Base-by-base conservation (phyloP, 192 early-diverging fungal species). In the Dissophora ornata region DNA sequence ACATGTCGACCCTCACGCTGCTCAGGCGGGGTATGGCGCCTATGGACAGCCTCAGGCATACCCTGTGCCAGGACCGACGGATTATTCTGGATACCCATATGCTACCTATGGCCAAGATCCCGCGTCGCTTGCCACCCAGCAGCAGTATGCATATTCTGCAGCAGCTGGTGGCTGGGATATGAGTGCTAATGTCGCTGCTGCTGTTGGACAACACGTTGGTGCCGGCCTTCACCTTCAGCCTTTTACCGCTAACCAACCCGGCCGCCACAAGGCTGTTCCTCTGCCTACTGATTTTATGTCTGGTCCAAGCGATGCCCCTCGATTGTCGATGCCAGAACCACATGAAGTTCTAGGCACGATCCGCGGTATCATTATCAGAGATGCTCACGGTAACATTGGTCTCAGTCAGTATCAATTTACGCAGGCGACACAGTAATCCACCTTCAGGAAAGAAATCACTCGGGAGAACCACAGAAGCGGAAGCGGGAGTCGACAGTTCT, bases 321-420 rank as follows among this genome's bases (percentile, higher is more conserved):
- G 82, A 8, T 65, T 86, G 18, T 86, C 85, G 10, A 86, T 86
- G 85, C 85, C 85, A 11, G 85, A 83, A 52, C 85, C 85, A 24
- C 85, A 86, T 40, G 73, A 86, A 30, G 65, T 81, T 1, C 69
- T 86, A 2, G 85, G 85, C 28, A 80, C 69, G 16, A 86, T 86
- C 54, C 73, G 80, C 44, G 85, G 85, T 58, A 73, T 82, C 41
- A 86, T 86, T 60, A 83, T 86, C 26, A 53, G 85, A 49, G 85
- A 86, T 65, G 82, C 85, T 46, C 82, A 86, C 54, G 85, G 85
- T 62, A 86, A 86, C 70, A 86, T 86, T 73, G 85, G 85, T 36
- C 69, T 86, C 52, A 82, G 79, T 64, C 71, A 83, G 49, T 86
- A 86, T 62, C 64, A 65, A 13, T 86, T 86, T 34, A 81, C 64